Evolutionary conservation across 345 rosid genomes (phyloP).

Genomic region (Salix exigua): DNA sequence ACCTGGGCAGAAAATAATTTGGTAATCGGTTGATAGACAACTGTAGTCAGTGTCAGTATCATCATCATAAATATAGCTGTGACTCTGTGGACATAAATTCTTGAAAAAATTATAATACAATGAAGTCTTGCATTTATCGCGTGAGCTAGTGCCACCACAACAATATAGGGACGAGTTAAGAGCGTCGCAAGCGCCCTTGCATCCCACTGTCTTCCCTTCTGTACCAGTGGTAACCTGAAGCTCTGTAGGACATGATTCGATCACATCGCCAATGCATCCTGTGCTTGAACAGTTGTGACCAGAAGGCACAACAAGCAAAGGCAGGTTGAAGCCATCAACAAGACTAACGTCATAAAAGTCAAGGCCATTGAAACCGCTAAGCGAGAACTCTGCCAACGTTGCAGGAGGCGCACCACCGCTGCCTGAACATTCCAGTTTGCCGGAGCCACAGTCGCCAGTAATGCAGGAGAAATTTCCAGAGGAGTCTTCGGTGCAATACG

Average conservation of each 20-base stretch:
- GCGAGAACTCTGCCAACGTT: slow-evolving; percentile 68
- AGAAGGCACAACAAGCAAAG: slow-evolving; percentile 62
- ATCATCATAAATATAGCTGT: too few relatives aligned
- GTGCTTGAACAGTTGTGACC: slow-evolving; percentile 62
- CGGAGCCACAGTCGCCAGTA: slow-evolving; percentile 86
- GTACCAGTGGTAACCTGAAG: slow-evolving; percentile 45
- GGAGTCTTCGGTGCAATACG: slow-evolving; percentile 62
- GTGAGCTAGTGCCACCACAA: too few relatives aligned
- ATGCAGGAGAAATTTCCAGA: slow-evolving; percentile 60
- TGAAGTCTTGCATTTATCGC: too few relatives aligned
- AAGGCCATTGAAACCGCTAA: slow-evolving; percentile 55
- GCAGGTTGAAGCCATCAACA: slow-evolving; percentile 90
- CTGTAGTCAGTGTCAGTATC: not conserved
- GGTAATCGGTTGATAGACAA: not conserved
- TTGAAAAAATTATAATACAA: too few relatives aligned
- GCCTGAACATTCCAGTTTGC: slow-evolving; percentile 68
- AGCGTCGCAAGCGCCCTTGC: slow-evolving; percentile 20
- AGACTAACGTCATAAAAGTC: slow-evolving; percentile 83
- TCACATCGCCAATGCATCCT: slow-evolving; percentile 71
- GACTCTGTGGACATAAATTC: too few relatives aligned
- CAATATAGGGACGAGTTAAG: too few relatives aligned
- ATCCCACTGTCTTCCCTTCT: slow-evolving; percentile 49
- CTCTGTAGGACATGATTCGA: slow-evolving; percentile 76
- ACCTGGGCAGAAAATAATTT: not conserved
- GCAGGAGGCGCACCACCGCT: slow-evolving; percentile 61